Percentiles rank a stretch among this genome's conserved stretches.
phyloP scores from a whole-genome alignment of 768 basidiomycete species.

The Calocybe cyanea region DNA sequence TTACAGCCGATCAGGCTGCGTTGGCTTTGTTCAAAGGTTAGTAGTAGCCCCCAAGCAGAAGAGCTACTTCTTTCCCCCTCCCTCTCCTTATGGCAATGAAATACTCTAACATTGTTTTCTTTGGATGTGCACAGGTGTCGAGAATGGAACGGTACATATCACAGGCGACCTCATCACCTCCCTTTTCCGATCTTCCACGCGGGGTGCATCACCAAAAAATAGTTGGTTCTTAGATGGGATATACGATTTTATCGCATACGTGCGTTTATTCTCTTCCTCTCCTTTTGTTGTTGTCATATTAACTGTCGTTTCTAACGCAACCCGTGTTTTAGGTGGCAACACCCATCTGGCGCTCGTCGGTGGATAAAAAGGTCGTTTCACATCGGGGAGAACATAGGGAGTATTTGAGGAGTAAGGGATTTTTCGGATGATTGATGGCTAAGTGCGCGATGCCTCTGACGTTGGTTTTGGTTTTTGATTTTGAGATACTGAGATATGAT shows the following conservation, averaged over 20 bases:
- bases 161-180: conserved; percentile 65
- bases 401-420: conserved; percentile 41
- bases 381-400: conserved; percentile 44
- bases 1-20: conserved; percentile 64
- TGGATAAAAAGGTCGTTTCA: conserved; percentile 42
- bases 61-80: too few relatives aligned
- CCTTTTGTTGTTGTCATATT: neutral
- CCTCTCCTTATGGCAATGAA: too few relatives aligned
- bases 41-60: too few relatives aligned
- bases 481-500: too few relatives aligned
- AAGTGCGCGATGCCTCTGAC: too few relatives aligned
- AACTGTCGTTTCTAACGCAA: too few relatives aligned
- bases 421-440: conserved; percentile 31
- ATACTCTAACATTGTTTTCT: too few relatives aligned
- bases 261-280: conserved; percentile 24
- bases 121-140: too few relatives aligned
- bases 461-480: too few relatives aligned
- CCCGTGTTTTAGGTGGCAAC: conserved; percentile 37
- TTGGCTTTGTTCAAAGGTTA: conserved; percentile 54
- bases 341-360: conserved; percentile 48
- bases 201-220: conserved; percentile 59
- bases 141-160: conserved; percentile 70
- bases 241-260: conserved; percentile 42
- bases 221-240: conserved; percentile 56
- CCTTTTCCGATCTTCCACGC: conserved; percentile 64